Conservation (phyloP, 805 yeast species). For the Barnettozyma salicaria region DNA sequence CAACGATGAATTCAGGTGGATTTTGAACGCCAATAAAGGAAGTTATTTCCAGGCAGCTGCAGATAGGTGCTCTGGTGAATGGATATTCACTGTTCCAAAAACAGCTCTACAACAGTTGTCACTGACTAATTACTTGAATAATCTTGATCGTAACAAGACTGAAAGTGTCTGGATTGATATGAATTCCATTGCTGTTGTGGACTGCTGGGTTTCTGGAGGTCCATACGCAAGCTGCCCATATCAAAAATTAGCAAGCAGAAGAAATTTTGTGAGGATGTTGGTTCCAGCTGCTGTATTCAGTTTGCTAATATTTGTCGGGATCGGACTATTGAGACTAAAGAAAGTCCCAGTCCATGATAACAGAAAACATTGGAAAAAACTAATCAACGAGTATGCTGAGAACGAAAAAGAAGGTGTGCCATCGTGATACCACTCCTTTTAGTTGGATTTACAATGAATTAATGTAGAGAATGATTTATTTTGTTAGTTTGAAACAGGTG, state of each 20-base stretch:
- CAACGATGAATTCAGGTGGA: constrained; percentile 39
- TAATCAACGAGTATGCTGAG: constrained; percentile 49
- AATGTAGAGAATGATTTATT: neutral
- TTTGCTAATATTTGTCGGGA: constrained; percentile 42
- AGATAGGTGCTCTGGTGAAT: constrained; percentile 25
- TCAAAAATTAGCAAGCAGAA: constrained; percentile 43
- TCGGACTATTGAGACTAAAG: constrained; percentile 50
- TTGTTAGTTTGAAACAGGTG: neutral
- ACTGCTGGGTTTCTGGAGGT: constrained; percentile 87
- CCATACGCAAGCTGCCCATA: constrained; percentile 76
- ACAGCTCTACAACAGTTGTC: constrained; percentile 41
- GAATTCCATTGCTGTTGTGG: constrained; percentile 64
- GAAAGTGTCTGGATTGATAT: constrained; percentile 69
- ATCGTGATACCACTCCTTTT: constrained; percentile 34
- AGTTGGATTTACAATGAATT: neutral
- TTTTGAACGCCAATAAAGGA: constrained; percentile 27
- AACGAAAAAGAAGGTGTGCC: constrained; percentile 86
- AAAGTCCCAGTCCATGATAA: constrained; percentile 66
- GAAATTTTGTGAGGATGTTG: constrained; percentile 56
- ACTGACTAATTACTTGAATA: constrained; percentile 20
- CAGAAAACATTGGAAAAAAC: constrained; percentile 56
- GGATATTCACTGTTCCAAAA: constrained; percentile 41
- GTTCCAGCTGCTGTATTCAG: constrained; percentile 63
- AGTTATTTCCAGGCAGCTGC: constrained; percentile 39
- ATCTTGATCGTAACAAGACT: constrained; percentile 19